Percentiles rank a stretch among this genome's conserved stretches.
These are phyloP conservation scores for Verticillium nonalfalfae DNA, from an alignment of 2,329 filamentous ascomycete genomes.

Conservation along the genomic window DNA sequence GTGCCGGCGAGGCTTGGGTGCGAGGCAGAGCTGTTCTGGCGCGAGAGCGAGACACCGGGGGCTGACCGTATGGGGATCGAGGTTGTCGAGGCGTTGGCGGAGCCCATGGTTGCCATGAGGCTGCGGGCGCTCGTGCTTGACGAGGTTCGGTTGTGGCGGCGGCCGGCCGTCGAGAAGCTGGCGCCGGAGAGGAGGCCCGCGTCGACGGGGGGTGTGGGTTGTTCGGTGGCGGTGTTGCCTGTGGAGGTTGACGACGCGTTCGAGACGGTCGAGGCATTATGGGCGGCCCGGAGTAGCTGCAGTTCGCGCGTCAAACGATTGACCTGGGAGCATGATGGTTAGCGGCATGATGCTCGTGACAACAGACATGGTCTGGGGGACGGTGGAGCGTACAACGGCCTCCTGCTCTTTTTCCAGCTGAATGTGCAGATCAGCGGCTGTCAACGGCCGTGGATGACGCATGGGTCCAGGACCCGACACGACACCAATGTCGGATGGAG, in stretches of 20 bases:
- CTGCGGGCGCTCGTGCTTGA: slow-evolving; percentile 51
- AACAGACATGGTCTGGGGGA: background rate
- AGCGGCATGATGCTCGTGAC: slow-evolving; percentile 1
- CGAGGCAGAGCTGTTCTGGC: slow-evolving; percentile 51
- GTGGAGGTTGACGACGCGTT: slow-evolving; percentile 58
- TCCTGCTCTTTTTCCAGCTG: slow-evolving; percentile 95
- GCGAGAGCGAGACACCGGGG: slow-evolving; percentile 36
- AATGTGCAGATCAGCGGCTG: slow-evolving; percentile 80
- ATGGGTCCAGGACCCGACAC: slow-evolving; percentile 63
- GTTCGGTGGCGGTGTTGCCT: slow-evolving; percentile 42
- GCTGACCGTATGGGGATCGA: slow-evolving; percentile 38
- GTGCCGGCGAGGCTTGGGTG: slow-evolving; percentile 40
- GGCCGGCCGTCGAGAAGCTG: slow-evolving; percentile 42
- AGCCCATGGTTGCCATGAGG: slow-evolving; percentile 35
- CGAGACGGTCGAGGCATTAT: slow-evolving; percentile 60
- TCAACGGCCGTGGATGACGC: slow-evolving; percentile 81
- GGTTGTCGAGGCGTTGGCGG: slow-evolving; percentile 26
- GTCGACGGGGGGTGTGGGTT: slow-evolving; percentile 28
- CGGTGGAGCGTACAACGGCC: slow-evolving; percentile 60
- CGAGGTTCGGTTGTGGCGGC: slow-evolving; percentile 51
- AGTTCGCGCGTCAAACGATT: slow-evolving; percentile 91
- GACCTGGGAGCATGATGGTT: slow-evolving; percentile 46
- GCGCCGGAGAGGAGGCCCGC: slow-evolving; percentile 49
- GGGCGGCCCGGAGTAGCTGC: slow-evolving; percentile 66
- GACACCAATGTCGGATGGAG: slow-evolving; percentile 30